phyloP scores from a whole-genome alignment of 192 early-diverging fungal species.

The Phycomyces nitens region DNA sequence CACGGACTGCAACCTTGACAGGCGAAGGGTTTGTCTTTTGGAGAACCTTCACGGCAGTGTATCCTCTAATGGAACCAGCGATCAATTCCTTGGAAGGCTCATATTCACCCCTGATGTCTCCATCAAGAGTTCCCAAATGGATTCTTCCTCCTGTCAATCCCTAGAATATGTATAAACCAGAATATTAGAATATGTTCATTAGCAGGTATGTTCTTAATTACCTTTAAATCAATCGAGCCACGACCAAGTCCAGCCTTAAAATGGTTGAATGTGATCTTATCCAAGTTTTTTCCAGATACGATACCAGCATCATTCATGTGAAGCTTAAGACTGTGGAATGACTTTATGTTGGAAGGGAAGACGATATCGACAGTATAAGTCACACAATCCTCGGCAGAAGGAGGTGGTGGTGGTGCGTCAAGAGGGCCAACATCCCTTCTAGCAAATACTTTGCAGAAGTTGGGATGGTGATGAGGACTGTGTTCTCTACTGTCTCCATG shows the following conservation, averaged over 20 bases:
- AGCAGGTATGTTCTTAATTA: neutral
- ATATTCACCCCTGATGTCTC: conserved; percentile 19
- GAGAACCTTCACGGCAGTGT: conserved; percentile 8
- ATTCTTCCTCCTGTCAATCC: conserved; percentile 21
- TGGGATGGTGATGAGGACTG: too few relatives aligned
- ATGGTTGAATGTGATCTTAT: conserved; percentile 16
- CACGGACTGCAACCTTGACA: conserved; percentile 12
- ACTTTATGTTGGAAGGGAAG: conserved; percentile 18
- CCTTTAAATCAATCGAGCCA: conserved; percentile 24
- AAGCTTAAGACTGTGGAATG: conserved; percentile 15
- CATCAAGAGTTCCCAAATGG: conserved; percentile 14
- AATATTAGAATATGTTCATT: neutral
- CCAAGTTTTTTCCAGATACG: neutral
- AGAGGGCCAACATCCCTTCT: neutral
- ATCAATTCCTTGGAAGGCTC: conserved; percentile 6
- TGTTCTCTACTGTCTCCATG: too few relatives aligned
- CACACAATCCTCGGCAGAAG: conserved; percentile 12
- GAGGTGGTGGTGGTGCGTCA: neutral
- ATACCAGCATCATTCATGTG: conserved; percentile 7
- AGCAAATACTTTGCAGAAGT: neutral
- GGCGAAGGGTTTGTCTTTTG: neutral
- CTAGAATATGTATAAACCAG: neutral
- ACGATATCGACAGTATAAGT: conserved; percentile 18
- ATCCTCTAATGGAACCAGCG: conserved; percentile 11
- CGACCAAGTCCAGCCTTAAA: conserved; percentile 26